A percentile compares a stretch with the other conserved stretches of the same genome.
Conservation (phyloP, 805 yeast species). For the Wickerhamiella lipophila region DNA sequence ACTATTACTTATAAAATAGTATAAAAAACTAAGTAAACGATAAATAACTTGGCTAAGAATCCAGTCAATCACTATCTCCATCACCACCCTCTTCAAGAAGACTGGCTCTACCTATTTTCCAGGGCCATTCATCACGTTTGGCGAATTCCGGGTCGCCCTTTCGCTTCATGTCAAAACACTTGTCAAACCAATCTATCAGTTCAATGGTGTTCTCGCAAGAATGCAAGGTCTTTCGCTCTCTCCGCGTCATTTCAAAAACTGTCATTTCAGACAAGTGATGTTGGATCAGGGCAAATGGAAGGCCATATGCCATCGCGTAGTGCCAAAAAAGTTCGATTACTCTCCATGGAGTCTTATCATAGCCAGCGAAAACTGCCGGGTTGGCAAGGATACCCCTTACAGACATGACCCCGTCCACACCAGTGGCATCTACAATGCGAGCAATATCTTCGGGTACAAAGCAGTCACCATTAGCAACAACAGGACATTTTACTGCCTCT, state of each 20-base stretch:
- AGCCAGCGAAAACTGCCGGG: conserved; percentile 80
- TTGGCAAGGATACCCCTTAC: conserved; percentile 78
- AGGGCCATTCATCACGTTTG: conserved; percentile 35
- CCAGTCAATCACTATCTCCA: not conserved
- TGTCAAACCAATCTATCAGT: conserved; percentile 74
- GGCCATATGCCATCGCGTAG: conserved; percentile 62
- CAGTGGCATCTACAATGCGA: conserved; percentile 49
- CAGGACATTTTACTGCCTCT: conserved; percentile 48
- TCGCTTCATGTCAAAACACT: conserved; percentile 50
- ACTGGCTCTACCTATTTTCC: conserved; percentile 15
- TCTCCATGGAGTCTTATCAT: conserved; percentile 70
- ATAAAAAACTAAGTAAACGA: not conserved
- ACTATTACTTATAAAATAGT: no score
- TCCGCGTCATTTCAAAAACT: conserved; percentile 39
- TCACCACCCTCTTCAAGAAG: not conserved
- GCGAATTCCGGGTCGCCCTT: conserved; percentile 63
- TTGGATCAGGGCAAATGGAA: conserved; percentile 72
- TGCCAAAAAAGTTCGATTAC: conserved; percentile 79
- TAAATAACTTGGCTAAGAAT: not conserved
- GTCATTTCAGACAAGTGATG: conserved; percentile 87
- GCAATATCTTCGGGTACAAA: conserved; percentile 52
- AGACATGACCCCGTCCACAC: conserved; percentile 90
- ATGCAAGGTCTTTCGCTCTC: conserved; percentile 50
- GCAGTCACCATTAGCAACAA: conserved; percentile 98
- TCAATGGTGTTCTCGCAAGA: conserved; percentile 44